Conservation (phyloP, 306 rosid genomes). For the Bauhinia variegata region DNA sequence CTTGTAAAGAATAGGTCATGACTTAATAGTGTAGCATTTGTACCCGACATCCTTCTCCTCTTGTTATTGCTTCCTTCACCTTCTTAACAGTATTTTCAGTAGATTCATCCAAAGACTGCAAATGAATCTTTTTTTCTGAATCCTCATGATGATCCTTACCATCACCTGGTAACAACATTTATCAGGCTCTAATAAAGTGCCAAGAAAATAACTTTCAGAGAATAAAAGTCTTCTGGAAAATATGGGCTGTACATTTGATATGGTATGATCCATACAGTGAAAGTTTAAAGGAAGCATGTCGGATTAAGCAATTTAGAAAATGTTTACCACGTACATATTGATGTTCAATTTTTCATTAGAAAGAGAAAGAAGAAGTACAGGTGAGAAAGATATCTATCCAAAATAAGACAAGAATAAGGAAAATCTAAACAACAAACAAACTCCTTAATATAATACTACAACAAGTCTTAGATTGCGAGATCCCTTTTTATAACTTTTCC, state of each 20-base stretch:
- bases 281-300: no score
- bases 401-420: no score
- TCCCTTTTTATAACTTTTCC: slow-evolving; percentile 62
- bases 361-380: neutral
- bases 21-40: slow-evolving; percentile 20
- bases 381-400: no score
- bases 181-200: neutral
- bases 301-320: no score
- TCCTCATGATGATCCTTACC: slow-evolving; percentile 65
- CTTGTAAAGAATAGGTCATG: slow-evolving; percentile 16
- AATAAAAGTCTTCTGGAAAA: neutral
- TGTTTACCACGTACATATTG: no score
- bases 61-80: slow-evolving; percentile 71
- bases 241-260: neutral
- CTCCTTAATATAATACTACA: no score
- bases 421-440: no score
- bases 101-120: slow-evolving; percentile 63
- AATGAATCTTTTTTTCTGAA: slow-evolving; percentile 55
- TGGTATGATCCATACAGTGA: no score
- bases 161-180: slow-evolving; percentile 49
- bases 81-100: slow-evolving; percentile 74
- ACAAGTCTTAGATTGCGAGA: no score
- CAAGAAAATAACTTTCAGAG: no score
- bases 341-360: no score
- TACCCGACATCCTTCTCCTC: slow-evolving; percentile 93